Evolutionary conservation across 2,329 filamentous ascomycete species (phyloP).

Genomic region (Aureobasidium leucospermi): DNA sequence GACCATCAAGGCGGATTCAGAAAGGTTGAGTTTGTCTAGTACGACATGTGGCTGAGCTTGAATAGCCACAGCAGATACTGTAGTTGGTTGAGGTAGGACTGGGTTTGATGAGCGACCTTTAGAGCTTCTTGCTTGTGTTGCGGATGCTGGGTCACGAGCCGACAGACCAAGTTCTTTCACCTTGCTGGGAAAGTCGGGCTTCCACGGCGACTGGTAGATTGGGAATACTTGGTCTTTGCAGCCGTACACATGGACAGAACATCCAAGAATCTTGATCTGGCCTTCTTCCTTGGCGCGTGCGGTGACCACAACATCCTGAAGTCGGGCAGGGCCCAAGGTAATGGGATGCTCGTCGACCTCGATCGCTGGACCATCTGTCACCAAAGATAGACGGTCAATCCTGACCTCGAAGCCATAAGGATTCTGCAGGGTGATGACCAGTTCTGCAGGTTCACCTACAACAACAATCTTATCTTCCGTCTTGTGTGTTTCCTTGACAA

Average conservation of each 20-base stretch:
- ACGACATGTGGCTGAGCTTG: constrained; percentile 68
- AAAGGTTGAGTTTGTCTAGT: constrained; percentile 68
- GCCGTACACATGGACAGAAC: constrained; percentile 68
- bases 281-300: constrained; percentile 64
- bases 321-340: constrained; percentile 70
- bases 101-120: constrained; percentile 19
- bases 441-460: constrained; percentile 67
- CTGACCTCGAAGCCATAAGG: constrained; percentile 90
- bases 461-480: constrained; percentile 56
- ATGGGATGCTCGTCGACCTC: constrained; percentile 58
- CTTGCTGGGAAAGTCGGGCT: constrained; percentile 60
- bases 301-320: constrained; percentile 66
- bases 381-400: constrained; percentile 71
- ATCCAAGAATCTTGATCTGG: constrained; percentile 66
- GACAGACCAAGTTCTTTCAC: constrained; percentile 63
- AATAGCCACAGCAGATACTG: constrained; percentile 65
- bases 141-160: not conserved
- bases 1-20: constrained; percentile 83
- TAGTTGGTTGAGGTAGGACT: constrained; percentile 27
- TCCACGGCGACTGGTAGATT: constrained; percentile 73
- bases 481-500: constrained; percentile 58
- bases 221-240: constrained; percentile 79
- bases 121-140: not conserved
- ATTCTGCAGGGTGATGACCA: constrained; percentile 82
- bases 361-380: constrained; percentile 66